Base-by-base conservation (phyloP, 1,284 basidiomycete genomes). In the Amylostereum chailletii region DNA sequence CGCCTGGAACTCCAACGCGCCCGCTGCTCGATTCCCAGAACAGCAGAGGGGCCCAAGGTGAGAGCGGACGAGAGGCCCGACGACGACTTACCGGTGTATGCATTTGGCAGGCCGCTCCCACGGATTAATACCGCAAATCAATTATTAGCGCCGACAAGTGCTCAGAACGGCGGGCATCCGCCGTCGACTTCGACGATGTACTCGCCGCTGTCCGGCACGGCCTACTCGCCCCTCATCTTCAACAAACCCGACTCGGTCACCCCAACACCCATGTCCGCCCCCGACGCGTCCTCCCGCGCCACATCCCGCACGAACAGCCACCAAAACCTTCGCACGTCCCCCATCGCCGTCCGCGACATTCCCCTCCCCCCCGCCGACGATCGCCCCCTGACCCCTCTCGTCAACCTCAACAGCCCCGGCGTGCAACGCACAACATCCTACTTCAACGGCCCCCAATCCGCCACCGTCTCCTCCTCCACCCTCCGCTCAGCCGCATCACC, bases 351-450 rank as follows among this genome's bases (percentile, higher is more conserved):
- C 36, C 8, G 8, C 36, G 36, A 7, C 36, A n/a, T n/a, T n/a
- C 8, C n/a, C 36, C n/a, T 37, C 40, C 40, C 11, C 41, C 1
- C 45, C 38, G 26, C 6, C n/a, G 42, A 45, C 29, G 48, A 49
- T n/a, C 42, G 48, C 27, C 10, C 48, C 5, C 48, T 49, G 29
- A 49, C 48, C 7, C 50, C 50, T 10, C 48, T 48, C 32, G 49
- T 50, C 10, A 34, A 34, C 32, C 37, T 36, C 11, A 29, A 3
- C 32, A 5, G 41, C n/a, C 19, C 42, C 41, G 47, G 46, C 34
- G 39, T 47, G 5, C 48, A 40, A 3, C 9, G 26, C 27, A 4
- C 50, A 47, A 30, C 49, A 51, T 26, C 33, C 47, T 26, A 51
- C 42, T 29, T 9, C 32, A 1, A 44, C 50, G 3, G 29, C 5